These are phyloP conservation scores for Suillus lakei DNA, from an alignment of 768 basidiomycete genomes.

Conservation along the genomic window DNA sequence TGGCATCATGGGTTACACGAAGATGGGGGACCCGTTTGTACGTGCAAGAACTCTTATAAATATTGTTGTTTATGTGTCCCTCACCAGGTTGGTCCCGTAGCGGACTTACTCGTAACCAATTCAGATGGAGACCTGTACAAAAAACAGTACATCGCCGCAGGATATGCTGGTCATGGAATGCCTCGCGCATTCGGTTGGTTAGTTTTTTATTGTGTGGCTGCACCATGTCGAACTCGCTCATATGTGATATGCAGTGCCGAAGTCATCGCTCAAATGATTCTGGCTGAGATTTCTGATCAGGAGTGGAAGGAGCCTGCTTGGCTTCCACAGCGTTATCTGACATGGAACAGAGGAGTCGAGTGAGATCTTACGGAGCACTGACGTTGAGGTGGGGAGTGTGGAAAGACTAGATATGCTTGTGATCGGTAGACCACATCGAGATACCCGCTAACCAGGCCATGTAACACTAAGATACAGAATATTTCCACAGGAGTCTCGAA, in stretches of 20 bases:
- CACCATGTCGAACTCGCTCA: neutral
- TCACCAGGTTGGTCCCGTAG: slow-evolving; percentile 8
- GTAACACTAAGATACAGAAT: neutral
- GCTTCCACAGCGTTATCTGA: slow-evolving; percentile 63
- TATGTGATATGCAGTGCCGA: slow-evolving; percentile 53
- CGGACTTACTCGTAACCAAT: neutral
- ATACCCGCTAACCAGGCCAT: neutral
- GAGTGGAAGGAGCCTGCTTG: slow-evolving; percentile 61
- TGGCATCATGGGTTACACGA: slow-evolving; percentile 82
- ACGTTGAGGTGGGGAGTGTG: neutral
- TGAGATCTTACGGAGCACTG: neutral
- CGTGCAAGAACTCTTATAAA: slow-evolving; percentile 25
- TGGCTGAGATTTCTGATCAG: slow-evolving; percentile 46
- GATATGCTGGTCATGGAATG: slow-evolving; percentile 79
- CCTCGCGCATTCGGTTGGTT: slow-evolving; percentile 68
- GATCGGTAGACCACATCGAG: neutral
- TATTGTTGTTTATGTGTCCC: neutral
- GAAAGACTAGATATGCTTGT: neutral
- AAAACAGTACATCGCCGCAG: slow-evolving; percentile 71
- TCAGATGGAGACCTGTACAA: slow-evolving; percentile 26
- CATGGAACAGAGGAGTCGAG: slow-evolving; percentile 26
- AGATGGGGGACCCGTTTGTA: slow-evolving; percentile 68
- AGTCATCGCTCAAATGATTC: slow-evolving; percentile 62
- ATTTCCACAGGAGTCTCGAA: neutral
- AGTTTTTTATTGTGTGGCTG: neutral